Conservation (phyloP, 2,329 filamentous ascomycete genomes). For the Colletotrichum lentis region DNA sequence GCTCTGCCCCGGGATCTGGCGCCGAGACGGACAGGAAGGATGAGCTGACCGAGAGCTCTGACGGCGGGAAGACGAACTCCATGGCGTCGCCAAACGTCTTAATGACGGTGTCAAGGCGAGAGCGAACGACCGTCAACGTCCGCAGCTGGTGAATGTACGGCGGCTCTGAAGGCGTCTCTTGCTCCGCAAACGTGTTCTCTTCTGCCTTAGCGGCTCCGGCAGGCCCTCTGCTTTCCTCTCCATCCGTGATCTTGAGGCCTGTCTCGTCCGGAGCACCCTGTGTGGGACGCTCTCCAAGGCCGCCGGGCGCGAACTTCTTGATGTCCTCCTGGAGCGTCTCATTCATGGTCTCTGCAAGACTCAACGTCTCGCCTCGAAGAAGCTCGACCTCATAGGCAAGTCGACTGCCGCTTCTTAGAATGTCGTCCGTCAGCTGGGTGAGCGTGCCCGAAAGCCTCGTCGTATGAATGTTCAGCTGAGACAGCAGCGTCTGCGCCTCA, state of each 20-base stretch:
- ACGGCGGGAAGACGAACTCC: slow-evolving; percentile 92
- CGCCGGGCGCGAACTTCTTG: slow-evolving; percentile 71
- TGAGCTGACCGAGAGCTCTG: slow-evolving; percentile 82
- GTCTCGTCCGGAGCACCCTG: slow-evolving; percentile 39
- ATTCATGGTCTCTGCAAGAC: slow-evolving; percentile 79
- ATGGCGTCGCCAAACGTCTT: slow-evolving; percentile 93
- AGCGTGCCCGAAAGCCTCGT: slow-evolving; percentile 81
- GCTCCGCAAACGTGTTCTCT: slow-evolving; percentile 35
- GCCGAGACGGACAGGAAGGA: slow-evolving; percentile 91
- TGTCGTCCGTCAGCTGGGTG: slow-evolving; percentile 93
- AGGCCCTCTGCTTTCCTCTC: slow-evolving; percentile 25
- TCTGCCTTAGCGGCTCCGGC: slow-evolving; percentile 16
- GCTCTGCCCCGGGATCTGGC: slow-evolving; percentile 69
- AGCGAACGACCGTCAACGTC: slow-evolving; percentile 81
- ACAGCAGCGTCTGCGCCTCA: slow-evolving; percentile 83
- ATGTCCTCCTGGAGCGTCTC: slow-evolving; percentile 78
- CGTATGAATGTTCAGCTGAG: slow-evolving; percentile 88
- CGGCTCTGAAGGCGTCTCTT: slow-evolving; percentile 57
- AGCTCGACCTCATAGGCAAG: slow-evolving; percentile 95
- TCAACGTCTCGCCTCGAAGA: slow-evolving; percentile 83
- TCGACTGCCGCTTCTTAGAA: slow-evolving; percentile 84
- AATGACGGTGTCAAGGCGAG: slow-evolving; percentile 87
- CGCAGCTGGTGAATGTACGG: slow-evolving; percentile 80
- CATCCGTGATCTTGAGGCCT: slow-evolving; percentile 26
- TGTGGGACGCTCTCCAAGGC: slow-evolving; percentile 47